These are phyloP conservation scores for Cyberlindnera subsufficiens DNA, from an alignment of 805 yeast species.

Conservation along the genomic window DNA sequence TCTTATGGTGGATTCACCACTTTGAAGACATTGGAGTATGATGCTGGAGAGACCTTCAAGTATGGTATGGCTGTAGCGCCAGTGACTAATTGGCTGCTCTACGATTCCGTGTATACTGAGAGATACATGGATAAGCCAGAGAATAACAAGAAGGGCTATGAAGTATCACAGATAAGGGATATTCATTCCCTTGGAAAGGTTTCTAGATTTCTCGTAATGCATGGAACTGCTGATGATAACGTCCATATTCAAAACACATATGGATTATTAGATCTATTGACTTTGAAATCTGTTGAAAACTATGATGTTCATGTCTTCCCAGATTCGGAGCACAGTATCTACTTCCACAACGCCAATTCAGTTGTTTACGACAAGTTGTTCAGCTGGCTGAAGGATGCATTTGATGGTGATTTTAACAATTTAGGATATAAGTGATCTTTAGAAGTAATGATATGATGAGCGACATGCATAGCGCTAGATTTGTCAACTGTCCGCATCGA, in stretches of 20 bases:
- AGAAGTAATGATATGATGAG: neutral
- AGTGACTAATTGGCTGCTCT: slow-evolving; percentile 88
- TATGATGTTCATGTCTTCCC: slow-evolving; percentile 78
- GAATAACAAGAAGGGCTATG: slow-evolving; percentile 61
- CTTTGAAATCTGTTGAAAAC: slow-evolving; percentile 68
- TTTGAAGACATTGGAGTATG: slow-evolving; percentile 79
- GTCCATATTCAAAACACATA: slow-evolving; percentile 92
- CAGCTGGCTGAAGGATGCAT: slow-evolving; percentile 62
- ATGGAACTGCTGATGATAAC: slow-evolving; percentile 96
- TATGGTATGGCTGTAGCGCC: slow-evolving; percentile 98
- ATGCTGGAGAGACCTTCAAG: slow-evolving; percentile 64
- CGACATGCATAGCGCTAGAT: no score
- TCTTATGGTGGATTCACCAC: slow-evolving; percentile 95
- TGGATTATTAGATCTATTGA: slow-evolving; percentile 68
- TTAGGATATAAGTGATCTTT: slow-evolving; percentile 11
- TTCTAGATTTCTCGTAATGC: slow-evolving; percentile 80
- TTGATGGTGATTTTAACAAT: slow-evolving; percentile 38
- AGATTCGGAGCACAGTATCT: slow-evolving; percentile 71
- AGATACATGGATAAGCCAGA: slow-evolving; percentile 85
- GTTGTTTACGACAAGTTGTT: slow-evolving; percentile 65
- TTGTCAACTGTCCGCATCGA: no score
- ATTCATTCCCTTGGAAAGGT: slow-evolving; percentile 48
- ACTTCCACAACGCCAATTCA: slow-evolving; percentile 63
- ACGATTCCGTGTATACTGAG: slow-evolving; percentile 93
- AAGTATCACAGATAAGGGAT: slow-evolving; percentile 48